phyloP scores from a whole-genome alignment of 2,329 filamentous ascomycete genomes.

The Zasmidium angulare region DNA sequence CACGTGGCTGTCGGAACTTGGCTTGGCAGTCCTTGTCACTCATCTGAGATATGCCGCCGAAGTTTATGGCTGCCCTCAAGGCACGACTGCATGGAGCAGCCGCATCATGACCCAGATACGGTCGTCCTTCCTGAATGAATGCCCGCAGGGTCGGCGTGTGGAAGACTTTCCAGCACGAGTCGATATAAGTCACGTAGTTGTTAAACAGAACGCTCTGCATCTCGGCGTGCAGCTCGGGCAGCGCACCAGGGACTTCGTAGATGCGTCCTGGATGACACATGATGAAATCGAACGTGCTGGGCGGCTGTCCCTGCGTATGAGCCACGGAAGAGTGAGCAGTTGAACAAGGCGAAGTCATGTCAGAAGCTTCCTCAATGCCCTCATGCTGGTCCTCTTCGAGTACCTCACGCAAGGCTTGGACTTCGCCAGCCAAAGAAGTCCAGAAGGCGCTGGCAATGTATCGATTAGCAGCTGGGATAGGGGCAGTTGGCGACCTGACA shows the following conservation, averaged over 20 bases:
- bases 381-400: neutral
- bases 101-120: neutral
- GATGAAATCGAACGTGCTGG: neutral
- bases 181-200: neutral
- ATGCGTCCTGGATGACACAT: neutral
- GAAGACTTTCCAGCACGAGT: neutral
- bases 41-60: neutral
- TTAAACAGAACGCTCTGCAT: neutral
- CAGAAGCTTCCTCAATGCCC: neutral
- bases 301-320: neutral
- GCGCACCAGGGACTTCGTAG: neutral
- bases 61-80: neutral
- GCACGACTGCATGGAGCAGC: neutral
- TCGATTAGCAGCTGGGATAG: neutral
- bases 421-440: neutral
- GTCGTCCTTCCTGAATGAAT: neutral
- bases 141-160: neutral
- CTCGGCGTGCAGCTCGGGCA: neutral
- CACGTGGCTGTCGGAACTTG: neutral
- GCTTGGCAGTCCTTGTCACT: neutral
- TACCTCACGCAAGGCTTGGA: neutral
- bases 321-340: neutral
- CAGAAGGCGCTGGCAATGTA: neutral
- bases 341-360: neutral
- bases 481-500: constrained; percentile 5